phyloP scores from a whole-genome alignment of 257 asterid species.

The Ophiorrhiza pumila region DNA sequence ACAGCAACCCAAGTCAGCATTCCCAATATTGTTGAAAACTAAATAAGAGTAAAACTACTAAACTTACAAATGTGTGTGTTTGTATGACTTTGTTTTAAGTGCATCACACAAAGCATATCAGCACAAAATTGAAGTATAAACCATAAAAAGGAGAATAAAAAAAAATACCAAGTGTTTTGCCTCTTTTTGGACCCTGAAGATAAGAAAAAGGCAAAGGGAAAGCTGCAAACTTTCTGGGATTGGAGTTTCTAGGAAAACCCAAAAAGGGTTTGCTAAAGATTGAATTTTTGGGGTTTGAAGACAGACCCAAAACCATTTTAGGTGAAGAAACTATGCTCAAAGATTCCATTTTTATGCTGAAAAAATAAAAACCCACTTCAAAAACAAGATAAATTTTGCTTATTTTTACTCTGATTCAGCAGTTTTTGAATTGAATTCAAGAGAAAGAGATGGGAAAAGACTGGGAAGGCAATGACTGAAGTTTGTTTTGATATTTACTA shows the following conservation, averaged over 20 bases:
- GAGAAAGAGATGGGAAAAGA: neutral
- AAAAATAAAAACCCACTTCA: neutral
- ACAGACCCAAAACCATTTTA: constrained; percentile 55
- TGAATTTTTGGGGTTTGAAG: constrained; percentile 47
- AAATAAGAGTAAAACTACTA: neutral
- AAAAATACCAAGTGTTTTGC: constrained; percentile 53
- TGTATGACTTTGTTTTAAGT: neutral
- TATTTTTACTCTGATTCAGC: neutral
- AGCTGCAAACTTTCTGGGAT: constrained; percentile 33
- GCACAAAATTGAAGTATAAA: neutral
- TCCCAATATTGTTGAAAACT: neutral
- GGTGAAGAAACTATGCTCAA: constrained; percentile 63
- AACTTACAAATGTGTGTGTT: neutral
- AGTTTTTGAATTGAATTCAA: neutral
- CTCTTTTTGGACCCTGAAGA: constrained; percentile 38
- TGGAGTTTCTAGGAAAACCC: constrained; percentile 45
- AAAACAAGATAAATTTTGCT: neutral
- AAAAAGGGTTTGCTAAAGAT: constrained; percentile 47
- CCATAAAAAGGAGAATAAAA: neutral
- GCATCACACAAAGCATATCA: neutral
- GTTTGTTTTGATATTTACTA: too few species aligned
- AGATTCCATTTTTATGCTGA: constrained; percentile 48
- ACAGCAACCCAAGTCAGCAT: neutral
- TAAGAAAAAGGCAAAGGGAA: constrained; percentile 39
- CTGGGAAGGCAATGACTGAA: too few species aligned